Percentiles rank a stretch among this genome's conserved stretches.
These are phyloP conservation scores for Protea cynaroides DNA, from an alignment of 164 flowering plant species.

Conservation along the genomic window DNA sequence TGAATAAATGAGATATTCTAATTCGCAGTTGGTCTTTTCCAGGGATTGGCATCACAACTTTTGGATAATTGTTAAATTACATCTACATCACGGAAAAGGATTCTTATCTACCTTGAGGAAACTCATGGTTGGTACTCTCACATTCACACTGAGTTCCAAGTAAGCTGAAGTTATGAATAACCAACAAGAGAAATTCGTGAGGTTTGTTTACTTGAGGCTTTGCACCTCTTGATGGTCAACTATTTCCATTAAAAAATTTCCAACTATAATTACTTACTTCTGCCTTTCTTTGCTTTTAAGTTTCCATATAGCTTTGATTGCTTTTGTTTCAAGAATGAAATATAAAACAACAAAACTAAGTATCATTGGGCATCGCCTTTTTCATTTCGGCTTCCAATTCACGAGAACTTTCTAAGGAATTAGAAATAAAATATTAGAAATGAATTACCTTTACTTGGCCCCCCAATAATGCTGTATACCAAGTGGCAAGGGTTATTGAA, in stretches of 20 bases:
- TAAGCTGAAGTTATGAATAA: slow-evolving; percentile 13
- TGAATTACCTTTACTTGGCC: background rate
- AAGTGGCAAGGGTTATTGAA: background rate
- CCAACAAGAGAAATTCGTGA: slow-evolving; percentile 20
- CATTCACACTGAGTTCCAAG: background rate
- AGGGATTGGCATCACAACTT: background rate
- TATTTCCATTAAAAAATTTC: background rate
- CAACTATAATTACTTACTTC: background rate
- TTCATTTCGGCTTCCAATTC: too few species aligned
- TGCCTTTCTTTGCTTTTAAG: too few species aligned
- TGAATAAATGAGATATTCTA: background rate
- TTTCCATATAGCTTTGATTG: too few species aligned
- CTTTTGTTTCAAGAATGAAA: too few species aligned
- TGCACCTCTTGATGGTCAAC: background rate
- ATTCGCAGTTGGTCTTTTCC: background rate
- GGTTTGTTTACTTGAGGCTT: slow-evolving; percentile 13
- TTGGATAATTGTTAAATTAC: background rate
- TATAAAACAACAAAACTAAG: too few species aligned
- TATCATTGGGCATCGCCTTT: too few species aligned
- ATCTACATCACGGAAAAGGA: background rate
- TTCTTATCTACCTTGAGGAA: background rate
- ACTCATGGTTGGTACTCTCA: background rate
- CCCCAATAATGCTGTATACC: too few species aligned
- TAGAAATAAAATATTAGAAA: background rate
- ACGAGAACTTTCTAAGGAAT: too few species aligned